These are phyloP conservation scores for Marasmius oreades DNA, from an alignment of 1,284 basidiomycete genomes.

Conservation along the genomic window DNA sequence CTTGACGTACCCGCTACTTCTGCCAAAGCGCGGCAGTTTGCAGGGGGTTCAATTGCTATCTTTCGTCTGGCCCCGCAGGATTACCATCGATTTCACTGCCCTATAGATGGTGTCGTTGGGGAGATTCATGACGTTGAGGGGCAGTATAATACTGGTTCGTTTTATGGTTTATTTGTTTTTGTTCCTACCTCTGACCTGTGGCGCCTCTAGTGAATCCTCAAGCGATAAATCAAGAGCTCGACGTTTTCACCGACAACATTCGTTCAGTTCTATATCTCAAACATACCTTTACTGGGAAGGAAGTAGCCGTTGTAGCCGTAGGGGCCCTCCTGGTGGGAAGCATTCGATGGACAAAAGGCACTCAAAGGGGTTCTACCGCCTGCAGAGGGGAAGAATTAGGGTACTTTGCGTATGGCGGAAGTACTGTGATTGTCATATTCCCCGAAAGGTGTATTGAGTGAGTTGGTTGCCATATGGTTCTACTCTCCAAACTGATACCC, in stretches of 20 bases:
- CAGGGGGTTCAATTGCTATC: constrained; percentile 54
- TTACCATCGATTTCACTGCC: constrained; percentile 85
- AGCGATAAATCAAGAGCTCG: constrained; percentile 74
- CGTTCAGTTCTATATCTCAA: constrained; percentile 55
- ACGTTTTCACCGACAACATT: constrained; percentile 73
- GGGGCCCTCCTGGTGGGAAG: constrained; percentile 65
- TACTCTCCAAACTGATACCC: too few relatives aligned
- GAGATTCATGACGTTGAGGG: constrained; percentile 50
- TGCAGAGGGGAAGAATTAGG: constrained; percentile 58
- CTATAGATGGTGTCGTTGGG: constrained; percentile 57
- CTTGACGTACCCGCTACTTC: constrained; percentile 41
- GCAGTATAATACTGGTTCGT: constrained; percentile 56
- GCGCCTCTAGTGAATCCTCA: constrained; percentile 65
- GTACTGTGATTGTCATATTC: constrained; percentile 67
- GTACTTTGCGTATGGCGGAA: constrained; percentile 68
- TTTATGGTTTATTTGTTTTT: constrained; percentile 14
- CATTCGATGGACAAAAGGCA: constrained; percentile 45
- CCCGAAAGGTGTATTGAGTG: constrained; percentile 54
- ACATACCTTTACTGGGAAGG: constrained; percentile 39
- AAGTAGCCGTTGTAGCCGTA: constrained; percentile 58
- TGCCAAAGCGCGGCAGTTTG: constrained; percentile 37
- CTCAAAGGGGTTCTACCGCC: constrained; percentile 31
- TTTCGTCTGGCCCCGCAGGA: constrained; percentile 81
- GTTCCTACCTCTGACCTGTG: constrained; percentile 3
- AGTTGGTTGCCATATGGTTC: constrained; percentile 16